These are phyloP conservation scores for Erythrobasidium hasegawianum DNA, from an alignment of 1,284 basidiomycete genomes.

Conservation along the genomic window DNA sequence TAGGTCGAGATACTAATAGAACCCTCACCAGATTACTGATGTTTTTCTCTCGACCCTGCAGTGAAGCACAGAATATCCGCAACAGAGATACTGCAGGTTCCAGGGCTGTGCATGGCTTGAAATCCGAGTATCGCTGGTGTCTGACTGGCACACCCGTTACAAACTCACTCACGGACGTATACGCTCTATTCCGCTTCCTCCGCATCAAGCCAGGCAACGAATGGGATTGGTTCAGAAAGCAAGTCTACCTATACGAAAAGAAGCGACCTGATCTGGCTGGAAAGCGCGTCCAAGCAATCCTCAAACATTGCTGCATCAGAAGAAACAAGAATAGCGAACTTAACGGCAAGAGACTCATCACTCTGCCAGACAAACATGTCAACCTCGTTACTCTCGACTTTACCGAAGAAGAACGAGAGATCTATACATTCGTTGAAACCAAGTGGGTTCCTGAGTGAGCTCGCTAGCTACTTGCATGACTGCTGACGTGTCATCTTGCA, in stretches of 20 bases:
- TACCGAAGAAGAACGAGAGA: constrained; percentile 44
- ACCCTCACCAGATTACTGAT: too few relatives aligned
- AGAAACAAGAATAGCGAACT: constrained; percentile 90
- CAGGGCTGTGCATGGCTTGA: constrained; percentile 58
- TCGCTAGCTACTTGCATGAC: constrained; percentile 60
- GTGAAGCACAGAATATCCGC: constrained; percentile 53
- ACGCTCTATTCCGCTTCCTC: constrained; percentile 82
- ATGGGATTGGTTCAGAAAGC: constrained; percentile 28
- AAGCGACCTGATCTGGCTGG: constrained; percentile 59
- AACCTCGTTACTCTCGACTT: constrained; percentile 38
- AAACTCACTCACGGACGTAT: constrained; percentile 67
- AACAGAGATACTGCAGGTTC: constrained; percentile 50
- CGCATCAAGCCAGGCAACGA: constrained; percentile 58
- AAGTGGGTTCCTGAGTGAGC: too few relatives aligned
- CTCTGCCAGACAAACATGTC: constrained; percentile 79
- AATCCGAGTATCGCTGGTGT: constrained; percentile 79
- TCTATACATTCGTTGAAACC: constrained; percentile 54
- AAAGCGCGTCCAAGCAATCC: constrained; percentile 56
- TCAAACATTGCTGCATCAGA: constrained; percentile 72
- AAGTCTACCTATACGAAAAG: constrained; percentile 53
- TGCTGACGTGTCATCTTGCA: constrained; percentile 46
- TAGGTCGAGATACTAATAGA: too few relatives aligned
- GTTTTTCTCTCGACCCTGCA: constrained; percentile 45
- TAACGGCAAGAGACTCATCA: constrained; percentile 76
- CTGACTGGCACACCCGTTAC: constrained; percentile 59